Percentiles rank a stretch among this genome's conserved stretches.
phyloP scores from a whole-genome alignment of 345 rosid genomes.

The Streptanthus diversifolius region DNA sequence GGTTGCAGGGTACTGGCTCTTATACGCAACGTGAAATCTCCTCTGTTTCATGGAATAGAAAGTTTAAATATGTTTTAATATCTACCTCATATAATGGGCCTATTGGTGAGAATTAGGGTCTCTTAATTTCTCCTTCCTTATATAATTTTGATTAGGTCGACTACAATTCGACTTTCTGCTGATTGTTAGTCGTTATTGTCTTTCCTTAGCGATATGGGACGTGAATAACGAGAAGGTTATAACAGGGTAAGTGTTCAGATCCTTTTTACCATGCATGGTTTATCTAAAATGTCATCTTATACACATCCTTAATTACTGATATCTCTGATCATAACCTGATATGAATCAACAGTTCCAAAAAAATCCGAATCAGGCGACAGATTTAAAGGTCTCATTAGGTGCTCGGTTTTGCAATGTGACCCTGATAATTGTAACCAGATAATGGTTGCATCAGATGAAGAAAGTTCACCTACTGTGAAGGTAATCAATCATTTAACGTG shows the following conservation, averaged over 20 bases:
- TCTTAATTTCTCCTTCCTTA: background rate
- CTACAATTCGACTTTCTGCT: background rate
- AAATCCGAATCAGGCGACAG: background rate
- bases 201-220: background rate
- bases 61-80: background rate
- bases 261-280: background rate
- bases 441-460: background rate
- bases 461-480: background rate
- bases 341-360: background rate
- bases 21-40: background rate
- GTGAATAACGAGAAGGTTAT: background rate
- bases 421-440: background rate
- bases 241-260: background rate
- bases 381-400: background rate
- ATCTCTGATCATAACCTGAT: background rate
- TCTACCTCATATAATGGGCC: background rate
- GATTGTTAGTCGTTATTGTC: background rate
- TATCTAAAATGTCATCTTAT: background rate
- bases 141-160: no score
- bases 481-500: background rate
- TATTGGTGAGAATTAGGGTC: background rate
- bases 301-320: background rate
- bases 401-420: slow-evolving; percentile 2
- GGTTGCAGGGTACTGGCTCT: background rate
- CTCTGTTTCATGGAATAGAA: background rate